phyloP scores from a whole-genome alignment of 1,139 yeast species.

The Suhomyces chickasaworum region DNA sequence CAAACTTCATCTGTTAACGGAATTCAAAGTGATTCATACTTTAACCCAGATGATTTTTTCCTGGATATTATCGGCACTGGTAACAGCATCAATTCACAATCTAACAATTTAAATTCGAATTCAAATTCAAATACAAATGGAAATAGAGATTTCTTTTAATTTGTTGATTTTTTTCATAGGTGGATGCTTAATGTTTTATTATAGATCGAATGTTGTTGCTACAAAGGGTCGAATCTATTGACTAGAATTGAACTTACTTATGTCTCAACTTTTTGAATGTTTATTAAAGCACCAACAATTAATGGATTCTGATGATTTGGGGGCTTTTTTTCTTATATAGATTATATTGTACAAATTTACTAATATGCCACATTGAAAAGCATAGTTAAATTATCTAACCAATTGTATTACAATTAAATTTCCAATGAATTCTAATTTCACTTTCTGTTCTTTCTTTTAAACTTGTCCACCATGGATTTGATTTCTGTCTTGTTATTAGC shows the following conservation, averaged over 20 bases:
- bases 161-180: background rate
- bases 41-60: conserved; percentile 23
- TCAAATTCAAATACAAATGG: conserved; percentile 6
- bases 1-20: background rate
- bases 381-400: background rate
- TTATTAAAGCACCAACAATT: conserved; percentile 1
- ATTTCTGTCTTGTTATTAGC: conserved; percentile 16
- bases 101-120: conserved; percentile 7
- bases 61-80: conserved; percentile 19
- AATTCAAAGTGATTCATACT: conserved; percentile 11
- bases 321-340: conserved; percentile 1
- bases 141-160: conserved; percentile 7
- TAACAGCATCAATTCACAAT: conserved; percentile 8
- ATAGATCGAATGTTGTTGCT: conserved; percentile 4
- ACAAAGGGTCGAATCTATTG: conserved; percentile 4
- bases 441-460: conserved; percentile 21
- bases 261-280: conserved; percentile 3
- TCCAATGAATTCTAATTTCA: background rate
- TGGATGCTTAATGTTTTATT: conserved; percentile 3
- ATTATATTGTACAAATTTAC: conserved; percentile 5
- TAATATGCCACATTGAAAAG: background rate
- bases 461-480: conserved; percentile 28
- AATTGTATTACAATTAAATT: too few species aligned
- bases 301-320: conserved; percentile 1
- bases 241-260: conserved; percentile 3